Evolutionary conservation across 345 rosid species (phyloP).

Genomic region (Cardamine chenopodiifolia): DNA sequence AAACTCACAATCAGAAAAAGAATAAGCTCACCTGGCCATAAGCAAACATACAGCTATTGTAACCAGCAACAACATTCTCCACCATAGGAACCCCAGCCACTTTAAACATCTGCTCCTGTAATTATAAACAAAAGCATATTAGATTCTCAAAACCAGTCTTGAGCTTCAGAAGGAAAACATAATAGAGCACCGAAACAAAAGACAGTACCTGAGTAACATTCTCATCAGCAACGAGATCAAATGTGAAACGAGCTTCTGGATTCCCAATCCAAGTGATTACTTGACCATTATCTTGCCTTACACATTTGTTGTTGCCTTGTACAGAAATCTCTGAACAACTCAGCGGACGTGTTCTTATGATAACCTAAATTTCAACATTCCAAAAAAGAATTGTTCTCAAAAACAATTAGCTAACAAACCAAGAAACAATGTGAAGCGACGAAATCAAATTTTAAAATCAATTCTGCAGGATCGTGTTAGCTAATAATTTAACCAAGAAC

Average conservation of each 20-base stretch:
- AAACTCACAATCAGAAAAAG: not conserved
- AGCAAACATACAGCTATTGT: constrained; percentile 99
- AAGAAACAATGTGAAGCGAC: not conserved
- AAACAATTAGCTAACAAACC: not conserved
- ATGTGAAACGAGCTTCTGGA: constrained; percentile 91
- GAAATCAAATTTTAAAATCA: no score
- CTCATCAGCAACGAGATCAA: constrained; percentile 93
- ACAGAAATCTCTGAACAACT: constrained; percentile 77
- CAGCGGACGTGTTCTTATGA: constrained; percentile 87
- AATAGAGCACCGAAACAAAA: not conserved
- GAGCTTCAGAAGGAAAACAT: not conserved
- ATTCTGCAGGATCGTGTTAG: not conserved
- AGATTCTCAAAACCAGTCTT: not conserved
- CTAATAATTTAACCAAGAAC: constrained; percentile 3
- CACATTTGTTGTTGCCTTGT: constrained; percentile 78
- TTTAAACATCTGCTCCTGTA: constrained; percentile 84
- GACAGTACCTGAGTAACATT: constrained; percentile 70
- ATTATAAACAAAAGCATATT: constrained; percentile 7
- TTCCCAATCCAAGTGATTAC: constrained; percentile 86
- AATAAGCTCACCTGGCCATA: constrained; percentile 81
- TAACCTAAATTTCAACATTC: constrained; percentile 55
- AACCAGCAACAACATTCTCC: constrained; percentile 92
- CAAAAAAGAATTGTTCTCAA: not conserved
- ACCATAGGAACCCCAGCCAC: constrained; percentile 98
- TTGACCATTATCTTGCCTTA: constrained; percentile 85